Conservation (phyloP, 352 stramenopile species). For the Phytophthora ohioensis region DNA sequence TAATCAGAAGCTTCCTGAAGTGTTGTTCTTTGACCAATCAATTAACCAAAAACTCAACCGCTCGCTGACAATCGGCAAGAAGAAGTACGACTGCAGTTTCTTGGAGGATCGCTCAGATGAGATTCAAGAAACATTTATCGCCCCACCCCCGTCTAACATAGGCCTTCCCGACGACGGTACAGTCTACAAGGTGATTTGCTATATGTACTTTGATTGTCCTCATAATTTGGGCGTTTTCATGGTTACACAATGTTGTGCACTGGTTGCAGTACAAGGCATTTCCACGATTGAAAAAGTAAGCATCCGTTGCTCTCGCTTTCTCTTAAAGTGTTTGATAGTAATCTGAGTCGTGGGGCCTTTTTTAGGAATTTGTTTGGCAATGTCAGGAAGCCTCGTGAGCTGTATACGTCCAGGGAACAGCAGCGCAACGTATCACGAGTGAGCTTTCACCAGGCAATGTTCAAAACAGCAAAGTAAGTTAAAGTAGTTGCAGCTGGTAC, state of each 20-base stretch:
- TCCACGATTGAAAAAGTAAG: constrained; percentile 82
- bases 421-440: constrained; percentile 78
- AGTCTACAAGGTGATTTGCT: constrained; percentile 68
- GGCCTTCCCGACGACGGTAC: constrained; percentile 81
- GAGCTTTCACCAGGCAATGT: constrained; percentile 80
- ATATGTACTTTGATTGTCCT: background rate
- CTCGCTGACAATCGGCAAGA: constrained; percentile 76
- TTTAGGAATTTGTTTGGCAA: constrained; percentile 72
- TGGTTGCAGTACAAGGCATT: constrained; percentile 79
- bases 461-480: constrained; percentile 64
- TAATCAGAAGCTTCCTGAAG: constrained; percentile 68
- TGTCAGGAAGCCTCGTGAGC: constrained; percentile 76
- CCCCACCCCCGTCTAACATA: constrained; percentile 80
- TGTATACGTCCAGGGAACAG: constrained; percentile 76
- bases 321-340: background rate
- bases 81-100: constrained; percentile 88
- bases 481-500: constrained; percentile 1
- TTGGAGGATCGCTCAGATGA: constrained; percentile 79
- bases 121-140: constrained; percentile 87
- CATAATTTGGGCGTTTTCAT: background rate
- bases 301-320: background rate
- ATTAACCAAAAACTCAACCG: constrained; percentile 90
- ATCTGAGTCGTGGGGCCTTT: background rate
- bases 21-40: constrained; percentile 88
- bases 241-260: background rate